Conservation (phyloP, 2,329 filamentous ascomycete species). For the Polychaeton citri region DNA sequence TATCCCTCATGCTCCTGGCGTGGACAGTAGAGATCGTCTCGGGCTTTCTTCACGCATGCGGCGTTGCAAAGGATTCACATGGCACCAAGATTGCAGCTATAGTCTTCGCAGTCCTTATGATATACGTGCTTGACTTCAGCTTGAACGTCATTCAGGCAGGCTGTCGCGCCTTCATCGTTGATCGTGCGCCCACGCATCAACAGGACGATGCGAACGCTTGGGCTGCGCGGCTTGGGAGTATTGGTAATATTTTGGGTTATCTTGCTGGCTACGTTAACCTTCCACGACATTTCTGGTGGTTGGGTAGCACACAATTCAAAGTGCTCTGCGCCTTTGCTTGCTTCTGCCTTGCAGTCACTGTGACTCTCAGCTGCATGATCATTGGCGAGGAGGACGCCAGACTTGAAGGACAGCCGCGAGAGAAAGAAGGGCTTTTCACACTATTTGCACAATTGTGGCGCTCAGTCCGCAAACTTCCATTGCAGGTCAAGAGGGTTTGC, state of each 20-base stretch:
- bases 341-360: slow-evolving; percentile 54
- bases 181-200: slow-evolving; percentile 82
- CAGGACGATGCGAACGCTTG: slow-evolving; percentile 90
- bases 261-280: slow-evolving; percentile 75
- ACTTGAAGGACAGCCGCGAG: slow-evolving; percentile 49
- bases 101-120: slow-evolving; percentile 66
- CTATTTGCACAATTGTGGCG: slow-evolving; percentile 71
- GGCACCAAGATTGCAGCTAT: slow-evolving; percentile 56
- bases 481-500: slow-evolving; percentile 71
- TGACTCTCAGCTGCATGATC: slow-evolving; percentile 53
- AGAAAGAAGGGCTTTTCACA: slow-evolving; percentile 48
- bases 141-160: slow-evolving; percentile 94
- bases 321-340: slow-evolving; percentile 78
- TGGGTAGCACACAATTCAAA: slow-evolving; percentile 86
- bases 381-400: slow-evolving; percentile 73
- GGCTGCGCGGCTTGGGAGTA: slow-evolving; percentile 73
- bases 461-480: slow-evolving; percentile 65
- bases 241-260: slow-evolving; percentile 86
- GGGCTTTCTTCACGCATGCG: slow-evolving; percentile 55
- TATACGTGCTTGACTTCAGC: slow-evolving; percentile 85
- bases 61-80: slow-evolving; percentile 50
- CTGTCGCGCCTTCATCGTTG: slow-evolving; percentile 83
- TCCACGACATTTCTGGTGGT: slow-evolving; percentile 58
- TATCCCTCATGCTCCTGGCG: slow-evolving; percentile 36
- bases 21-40: slow-evolving; percentile 45